These are phyloP conservation scores for Parastagonospora nodorum DNA, from an alignment of 2,329 filamentous ascomycete genomes.

Conservation along the genomic window DNA sequence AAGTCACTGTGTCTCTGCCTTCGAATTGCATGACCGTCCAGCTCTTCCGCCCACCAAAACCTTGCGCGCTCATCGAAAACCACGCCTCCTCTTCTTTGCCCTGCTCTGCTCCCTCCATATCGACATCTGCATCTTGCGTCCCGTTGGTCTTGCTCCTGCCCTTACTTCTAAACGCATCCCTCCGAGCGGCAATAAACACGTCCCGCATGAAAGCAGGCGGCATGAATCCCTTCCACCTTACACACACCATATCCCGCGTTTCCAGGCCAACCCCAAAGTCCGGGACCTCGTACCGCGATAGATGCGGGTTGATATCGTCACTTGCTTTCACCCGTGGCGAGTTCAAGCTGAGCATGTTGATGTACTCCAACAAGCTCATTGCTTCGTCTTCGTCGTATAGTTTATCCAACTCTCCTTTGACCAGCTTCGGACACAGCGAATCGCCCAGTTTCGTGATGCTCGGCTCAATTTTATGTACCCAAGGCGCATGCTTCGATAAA, in stretches of 20 bases:
- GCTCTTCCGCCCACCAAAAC: slow-evolving; percentile 29
- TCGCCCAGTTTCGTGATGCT: slow-evolving; percentile 25
- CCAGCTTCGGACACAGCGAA: slow-evolving; percentile 36
- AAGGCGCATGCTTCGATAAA: slow-evolving; percentile 39
- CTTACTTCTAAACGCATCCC: slow-evolving; percentile 22
- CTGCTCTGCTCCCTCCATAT: slow-evolving; percentile 2
- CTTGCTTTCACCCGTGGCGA: slow-evolving; percentile 65
- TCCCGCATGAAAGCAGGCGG: slow-evolving; percentile 40
- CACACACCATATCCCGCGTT: slow-evolving; percentile 34
- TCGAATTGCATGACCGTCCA: slow-evolving; percentile 44
- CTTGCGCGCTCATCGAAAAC: slow-evolving; percentile 38
- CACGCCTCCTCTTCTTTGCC: slow-evolving; percentile 25
- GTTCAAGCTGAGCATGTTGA: slow-evolving; percentile 68
- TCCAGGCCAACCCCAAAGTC: slow-evolving; percentile 31
- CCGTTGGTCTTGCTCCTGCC: slow-evolving; percentile 9
- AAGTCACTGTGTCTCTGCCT: slow-evolving; percentile 37
- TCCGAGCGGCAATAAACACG: slow-evolving; percentile 27
- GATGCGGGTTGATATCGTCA: slow-evolving; percentile 69
- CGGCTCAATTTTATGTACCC: slow-evolving; percentile 30
- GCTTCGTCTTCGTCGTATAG: slow-evolving; percentile 65
- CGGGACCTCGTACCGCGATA: slow-evolving; percentile 70
- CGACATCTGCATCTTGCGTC: slow-evolving; percentile 13
- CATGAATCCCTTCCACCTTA: slow-evolving; percentile 53
- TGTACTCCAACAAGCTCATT: slow-evolving; percentile 73
- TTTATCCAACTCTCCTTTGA: slow-evolving; percentile 30